phyloP scores from a whole-genome alignment of 140 eudicot species.

The Ambrosia hybrid region DNA sequence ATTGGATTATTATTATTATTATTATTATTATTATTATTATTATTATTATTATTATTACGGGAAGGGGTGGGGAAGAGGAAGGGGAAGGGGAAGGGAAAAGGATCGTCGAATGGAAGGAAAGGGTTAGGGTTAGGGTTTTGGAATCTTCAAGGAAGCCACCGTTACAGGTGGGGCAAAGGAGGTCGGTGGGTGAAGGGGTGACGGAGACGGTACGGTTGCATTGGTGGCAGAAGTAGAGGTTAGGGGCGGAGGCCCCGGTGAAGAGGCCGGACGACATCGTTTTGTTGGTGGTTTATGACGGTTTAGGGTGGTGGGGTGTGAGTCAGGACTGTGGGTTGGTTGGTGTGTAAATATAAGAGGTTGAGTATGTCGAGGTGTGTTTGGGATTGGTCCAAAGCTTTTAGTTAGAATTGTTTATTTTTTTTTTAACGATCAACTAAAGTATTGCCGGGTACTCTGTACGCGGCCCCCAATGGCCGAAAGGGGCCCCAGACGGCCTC shows the following conservation, averaged over 20 bases:
- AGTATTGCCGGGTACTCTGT: too few species aligned
- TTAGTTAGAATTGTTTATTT: too few species aligned
- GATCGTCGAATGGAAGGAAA: slow-evolving; percentile 34
- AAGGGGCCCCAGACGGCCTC: too few species aligned
- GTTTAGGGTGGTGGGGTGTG: neutral
- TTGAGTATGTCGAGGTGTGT: too few species aligned
- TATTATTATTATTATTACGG: neutral
- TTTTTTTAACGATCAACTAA: too few species aligned
- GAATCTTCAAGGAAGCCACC: slow-evolving; percentile 53
- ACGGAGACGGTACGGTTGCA: slow-evolving; percentile 51
- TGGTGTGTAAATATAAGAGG: neutral
- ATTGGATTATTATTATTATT: neutral
- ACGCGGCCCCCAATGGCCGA: too few species aligned
- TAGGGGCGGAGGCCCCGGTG: slow-evolving; percentile 24
- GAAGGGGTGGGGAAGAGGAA: slow-evolving; percentile 29
- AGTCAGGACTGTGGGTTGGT: neutral
- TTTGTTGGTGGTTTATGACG: slow-evolving; percentile 5
- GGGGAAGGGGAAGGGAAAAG: slow-evolving; percentile 33
- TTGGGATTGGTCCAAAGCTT: too few species aligned
- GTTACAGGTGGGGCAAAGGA: slow-evolving; percentile 52
- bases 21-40: too few species aligned
- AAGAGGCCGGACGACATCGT: slow-evolving; percentile 35
- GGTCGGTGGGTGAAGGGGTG: slow-evolving; percentile 27
- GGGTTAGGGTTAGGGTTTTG: slow-evolving; percentile 51
- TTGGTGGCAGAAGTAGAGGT: slow-evolving; percentile 49